Conservation (phyloP, 2,329 filamentous ascomycete genomes). For the Xylariales sp. region DNA sequence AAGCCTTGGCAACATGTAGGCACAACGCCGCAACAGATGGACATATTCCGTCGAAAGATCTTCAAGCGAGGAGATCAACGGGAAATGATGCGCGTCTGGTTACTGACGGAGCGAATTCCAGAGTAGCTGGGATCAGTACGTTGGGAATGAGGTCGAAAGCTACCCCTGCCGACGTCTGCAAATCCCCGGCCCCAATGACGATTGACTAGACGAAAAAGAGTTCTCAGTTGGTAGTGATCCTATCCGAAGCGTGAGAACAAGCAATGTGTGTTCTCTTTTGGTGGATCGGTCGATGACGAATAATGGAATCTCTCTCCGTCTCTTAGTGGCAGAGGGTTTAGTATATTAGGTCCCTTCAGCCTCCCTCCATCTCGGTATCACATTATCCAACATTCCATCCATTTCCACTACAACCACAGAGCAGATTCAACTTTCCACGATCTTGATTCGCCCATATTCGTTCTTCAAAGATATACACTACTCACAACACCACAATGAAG, state of each 20-base stretch:
- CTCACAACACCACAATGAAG: conserved; percentile 1
- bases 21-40: neutral
- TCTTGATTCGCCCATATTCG: neutral
- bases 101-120: neutral
- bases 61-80: neutral
- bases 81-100: neutral
- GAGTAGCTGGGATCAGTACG: neutral
- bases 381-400: conserved; percentile 2
- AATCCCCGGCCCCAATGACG: neutral
- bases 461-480: neutral
- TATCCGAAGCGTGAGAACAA: too few species aligned
- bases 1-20: neutral
- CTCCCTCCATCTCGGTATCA: neutral
- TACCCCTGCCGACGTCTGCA: neutral
- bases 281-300: neutral
- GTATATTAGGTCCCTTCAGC: conserved; percentile 1
- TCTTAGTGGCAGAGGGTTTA: neutral
- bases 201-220: neutral
- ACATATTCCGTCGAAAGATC: neutral
- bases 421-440: neutral
- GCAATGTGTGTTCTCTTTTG: neutral
- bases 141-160: neutral
- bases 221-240: neutral
- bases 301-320: neutral
- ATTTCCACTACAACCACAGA: neutral